phyloP scores from a whole-genome alignment of 768 basidiomycete species.

The Suillus sp. region DNA sequence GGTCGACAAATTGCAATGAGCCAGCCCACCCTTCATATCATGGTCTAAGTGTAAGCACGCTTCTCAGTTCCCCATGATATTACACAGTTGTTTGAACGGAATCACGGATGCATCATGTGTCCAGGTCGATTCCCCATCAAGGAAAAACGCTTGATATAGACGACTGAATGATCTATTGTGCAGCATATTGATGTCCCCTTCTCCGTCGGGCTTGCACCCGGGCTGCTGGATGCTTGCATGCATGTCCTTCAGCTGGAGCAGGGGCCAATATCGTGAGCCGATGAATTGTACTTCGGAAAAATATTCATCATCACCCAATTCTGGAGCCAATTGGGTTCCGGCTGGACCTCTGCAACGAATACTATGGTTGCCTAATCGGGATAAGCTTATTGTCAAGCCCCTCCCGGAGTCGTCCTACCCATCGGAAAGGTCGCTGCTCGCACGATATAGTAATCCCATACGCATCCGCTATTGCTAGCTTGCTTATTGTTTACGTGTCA shows the following conservation, averaged over 20 bases:
- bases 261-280: not conserved
- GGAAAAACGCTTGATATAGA: not conserved
- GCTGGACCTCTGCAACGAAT: not conserved
- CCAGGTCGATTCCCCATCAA: not conserved
- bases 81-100: not conserved
- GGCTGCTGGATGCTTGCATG: not conserved
- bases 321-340: not conserved
- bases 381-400: not conserved
- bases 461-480: not conserved
- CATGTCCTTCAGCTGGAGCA: not conserved
- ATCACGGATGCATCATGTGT: too few species aligned
- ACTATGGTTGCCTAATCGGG: not conserved
- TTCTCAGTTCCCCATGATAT: not conserved
- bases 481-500: not conserved
- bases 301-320: not conserved
- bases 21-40: not conserved
- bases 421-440: not conserved
- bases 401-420: not conserved
- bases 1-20: not conserved
- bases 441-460: not conserved
- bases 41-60: not conserved
- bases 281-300: not conserved
- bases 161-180: not conserved
- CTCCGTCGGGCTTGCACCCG: not conserved
- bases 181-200: conserved; percentile 38